Conservation (phyloP, 176 grass and related monocot genomes). For the Avena atlantica region DNA sequence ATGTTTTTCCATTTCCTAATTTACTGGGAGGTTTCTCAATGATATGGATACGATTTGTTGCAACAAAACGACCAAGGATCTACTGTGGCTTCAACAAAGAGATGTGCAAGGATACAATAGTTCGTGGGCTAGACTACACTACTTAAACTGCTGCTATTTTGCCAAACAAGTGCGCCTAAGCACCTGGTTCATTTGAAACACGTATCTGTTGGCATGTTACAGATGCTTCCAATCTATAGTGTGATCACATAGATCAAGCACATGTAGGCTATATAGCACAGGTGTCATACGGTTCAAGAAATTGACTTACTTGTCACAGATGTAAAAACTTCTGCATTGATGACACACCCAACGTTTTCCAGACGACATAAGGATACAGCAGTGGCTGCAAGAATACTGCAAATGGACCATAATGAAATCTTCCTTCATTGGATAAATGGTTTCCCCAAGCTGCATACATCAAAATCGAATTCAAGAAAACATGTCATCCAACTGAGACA, state of each 20-base stretch:
- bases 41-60: conserved; percentile 3
- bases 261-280: conserved; percentile 9
- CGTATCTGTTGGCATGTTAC: not conserved
- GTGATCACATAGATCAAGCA: conserved; percentile 16
- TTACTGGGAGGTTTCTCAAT: conserved; percentile 12
- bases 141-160: conserved; percentile 2
- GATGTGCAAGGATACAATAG: conserved; percentile 5
- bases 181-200: not conserved
- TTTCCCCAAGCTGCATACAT: conserved; percentile 84
- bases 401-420: conserved; percentile 99
- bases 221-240: not conserved
- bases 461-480: conserved; percentile 54
- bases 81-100: conserved; percentile 5
- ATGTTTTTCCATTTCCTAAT: conserved; percentile 9
- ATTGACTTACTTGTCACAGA: conserved; percentile 86
- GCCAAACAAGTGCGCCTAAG: not conserved
- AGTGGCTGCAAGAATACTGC: conserved; percentile 88
- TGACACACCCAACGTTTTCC: conserved; percentile 93
- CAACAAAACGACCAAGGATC: conserved; percentile 14
- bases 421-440: conserved; percentile 98
- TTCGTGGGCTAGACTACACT: not conserved
- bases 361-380: conserved; percentile 87
- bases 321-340: conserved; percentile 87
- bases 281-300: conserved; percentile 34
- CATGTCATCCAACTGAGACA: conserved; percentile 31